Evolutionary conservation across 768 basidiomycete genomes (phyloP), one percentile per base, ranked within the genome.

Genomic region (Mycena maculata): DNA sequence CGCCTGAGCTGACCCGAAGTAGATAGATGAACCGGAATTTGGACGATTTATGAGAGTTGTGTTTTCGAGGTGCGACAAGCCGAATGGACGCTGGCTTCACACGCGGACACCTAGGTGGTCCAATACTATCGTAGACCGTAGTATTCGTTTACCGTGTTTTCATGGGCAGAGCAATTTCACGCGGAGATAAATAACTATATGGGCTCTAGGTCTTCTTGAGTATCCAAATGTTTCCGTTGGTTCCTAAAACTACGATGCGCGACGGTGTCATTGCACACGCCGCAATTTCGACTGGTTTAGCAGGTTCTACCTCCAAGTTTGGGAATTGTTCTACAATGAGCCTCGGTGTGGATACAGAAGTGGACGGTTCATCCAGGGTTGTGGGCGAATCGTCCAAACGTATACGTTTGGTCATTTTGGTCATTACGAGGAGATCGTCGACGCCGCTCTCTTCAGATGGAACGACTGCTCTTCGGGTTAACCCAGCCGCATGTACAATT

Each of bases 111-210:
- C 23, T 59, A n/a, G 0, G 31, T 49, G 63, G 28, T 48, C 55
- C 18, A 56, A 67, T 67, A 60, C 57, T 70, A 60, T 62, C 69
- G 69, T 70, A 70, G 69, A 70, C 18, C 69, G 69, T 70, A 60
- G 65, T 67, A 67, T 62, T 60, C 55, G 65, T 54, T 55, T 60
- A 45, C 65, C 39, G 45, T 68, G 57, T 47, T 56, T 60, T 61
- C 42, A 60, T 38, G 44, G 68, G 67, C 47, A 54, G 67, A 63
- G n/a, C n/a, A n/a, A n/a, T n/a, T n/a, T n/a, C n/a, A n/a, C n/a
- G n/a, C n/a, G n/a, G n/a, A n/a, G n/a, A n/a, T n/a, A n/a, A n/a
- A n/a, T n/a, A n/a, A n/a, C n/a, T n/a, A n/a, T n/a, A 31, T n/a
- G 49, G 30, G 42, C 2, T 50, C 38, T 15, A 22, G 16, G 4